Conservation (phyloP, 257 asterid species). For the Salvia rosmarinus region DNA sequence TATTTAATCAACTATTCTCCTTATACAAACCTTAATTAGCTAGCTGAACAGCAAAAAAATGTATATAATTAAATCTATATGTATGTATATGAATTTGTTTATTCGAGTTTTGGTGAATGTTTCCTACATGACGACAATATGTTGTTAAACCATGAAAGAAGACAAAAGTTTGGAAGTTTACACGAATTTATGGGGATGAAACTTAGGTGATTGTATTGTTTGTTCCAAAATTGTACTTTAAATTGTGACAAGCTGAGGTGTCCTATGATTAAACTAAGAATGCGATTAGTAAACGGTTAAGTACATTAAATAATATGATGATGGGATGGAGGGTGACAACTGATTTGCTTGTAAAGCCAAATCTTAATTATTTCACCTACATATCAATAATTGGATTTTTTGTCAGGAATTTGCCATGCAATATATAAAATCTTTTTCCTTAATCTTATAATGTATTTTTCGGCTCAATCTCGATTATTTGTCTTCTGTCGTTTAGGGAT, state of each 20-base stretch:
- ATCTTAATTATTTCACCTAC: conserved; percentile 20
- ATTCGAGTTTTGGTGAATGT: conserved; percentile 29
- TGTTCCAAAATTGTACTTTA: conserved; percentile 19
- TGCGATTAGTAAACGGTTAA: conserved; percentile 21
- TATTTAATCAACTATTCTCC: background rate
- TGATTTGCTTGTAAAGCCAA: background rate
- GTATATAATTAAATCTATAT: background rate
- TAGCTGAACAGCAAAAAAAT: background rate
- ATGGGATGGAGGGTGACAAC: conserved; percentile 31
- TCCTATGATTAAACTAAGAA: conserved; percentile 24
- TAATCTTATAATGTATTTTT: background rate
- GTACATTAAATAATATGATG: conserved; percentile 33
- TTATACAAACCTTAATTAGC: background rate
- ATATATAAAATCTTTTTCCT: background rate
- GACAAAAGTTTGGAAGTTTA: conserved; percentile 24
- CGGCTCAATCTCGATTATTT: conserved; percentile 9
- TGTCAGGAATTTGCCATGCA: background rate
- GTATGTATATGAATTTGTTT: background rate
- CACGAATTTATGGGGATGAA: background rate
- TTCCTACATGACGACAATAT: conserved; percentile 10
- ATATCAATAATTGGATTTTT: conserved; percentile 33
- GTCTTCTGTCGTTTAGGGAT: background rate
- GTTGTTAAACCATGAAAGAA: conserved; percentile 13
- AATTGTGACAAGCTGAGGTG: conserved; percentile 46
- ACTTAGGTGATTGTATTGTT: background rate